Percentiles rank a stretch among this genome's conserved stretches.
Conservation (phyloP, 208 protist species). For the Vickermania ingenoplastis region DNA sequence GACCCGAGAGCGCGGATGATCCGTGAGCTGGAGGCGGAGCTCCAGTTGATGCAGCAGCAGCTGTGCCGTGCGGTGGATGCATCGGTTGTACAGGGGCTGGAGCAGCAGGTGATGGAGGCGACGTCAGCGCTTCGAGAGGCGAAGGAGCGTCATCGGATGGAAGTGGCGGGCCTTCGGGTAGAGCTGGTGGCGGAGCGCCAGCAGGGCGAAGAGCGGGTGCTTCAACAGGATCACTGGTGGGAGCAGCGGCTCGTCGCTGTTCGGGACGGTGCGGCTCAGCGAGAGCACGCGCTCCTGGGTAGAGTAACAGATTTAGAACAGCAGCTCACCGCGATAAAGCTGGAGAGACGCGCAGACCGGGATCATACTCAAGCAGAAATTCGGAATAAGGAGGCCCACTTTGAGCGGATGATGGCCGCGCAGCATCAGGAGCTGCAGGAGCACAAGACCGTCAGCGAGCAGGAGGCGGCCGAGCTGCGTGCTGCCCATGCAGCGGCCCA, state of each 20-base stretch:
- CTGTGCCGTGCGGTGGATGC: slow-evolving; percentile 21
- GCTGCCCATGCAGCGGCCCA: slow-evolving; percentile 12
- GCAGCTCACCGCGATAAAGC: too few species aligned
- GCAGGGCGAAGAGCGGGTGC: slow-evolving; percentile 32
- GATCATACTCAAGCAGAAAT: too few species aligned
- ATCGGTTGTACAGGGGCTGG: too few species aligned
- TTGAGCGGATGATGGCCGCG: too few species aligned
- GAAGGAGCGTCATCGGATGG: slow-evolving; percentile 48
- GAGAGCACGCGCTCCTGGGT: too few species aligned
- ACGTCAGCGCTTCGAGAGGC: slow-evolving; percentile 45
- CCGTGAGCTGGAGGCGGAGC: slow-evolving; percentile 50
- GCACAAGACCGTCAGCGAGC: too few species aligned
- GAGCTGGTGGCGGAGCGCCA: slow-evolving; percentile 38
- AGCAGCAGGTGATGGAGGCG: slow-evolving; percentile 32
- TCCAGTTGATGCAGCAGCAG: slow-evolving; percentile 24
- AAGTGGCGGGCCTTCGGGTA: slow-evolving; percentile 41
- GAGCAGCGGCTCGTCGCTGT: slow-evolving; percentile 24
- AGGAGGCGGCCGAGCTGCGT: slow-evolving; percentile 9
- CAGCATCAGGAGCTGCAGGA: too few species aligned
- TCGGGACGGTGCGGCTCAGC: too few species aligned
- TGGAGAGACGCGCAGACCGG: too few species aligned
- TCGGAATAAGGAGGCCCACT: too few species aligned
- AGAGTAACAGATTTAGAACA: too few species aligned
- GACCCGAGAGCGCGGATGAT: slow-evolving; percentile 47
- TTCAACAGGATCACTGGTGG: slow-evolving; percentile 31